Evolutionary conservation across 148 eudicot genomes (phyloP).

Genomic region (Vaccinium vitisidaea): DNA sequence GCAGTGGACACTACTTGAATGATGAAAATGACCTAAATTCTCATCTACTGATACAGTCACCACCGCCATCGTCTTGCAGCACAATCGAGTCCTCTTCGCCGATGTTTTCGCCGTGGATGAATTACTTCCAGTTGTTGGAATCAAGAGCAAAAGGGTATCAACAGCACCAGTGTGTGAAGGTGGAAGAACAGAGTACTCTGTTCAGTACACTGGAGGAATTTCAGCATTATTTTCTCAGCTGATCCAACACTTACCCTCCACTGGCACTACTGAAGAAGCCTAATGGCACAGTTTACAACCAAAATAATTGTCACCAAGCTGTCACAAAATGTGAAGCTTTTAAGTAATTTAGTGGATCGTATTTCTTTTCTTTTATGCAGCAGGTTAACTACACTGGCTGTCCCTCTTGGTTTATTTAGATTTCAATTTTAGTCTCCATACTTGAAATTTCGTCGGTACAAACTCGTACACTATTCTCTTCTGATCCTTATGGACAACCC

Average conservation of each 20-base stretch:
- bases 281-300: background rate
- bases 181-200: constrained; percentile 19
- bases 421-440: background rate
- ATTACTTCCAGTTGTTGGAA: constrained; percentile 12
- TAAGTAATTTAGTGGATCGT: background rate
- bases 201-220: constrained; percentile 27
- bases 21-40: constrained; percentile 6
- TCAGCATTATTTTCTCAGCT: constrained; percentile 21
- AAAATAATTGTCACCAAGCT: background rate
- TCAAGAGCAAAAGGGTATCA: constrained; percentile 20
- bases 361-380: background rate
- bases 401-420: background rate
- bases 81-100: background rate
- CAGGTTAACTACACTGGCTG: background rate
- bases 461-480: background rate
- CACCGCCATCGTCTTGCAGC: background rate
- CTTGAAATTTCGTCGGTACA: background rate
- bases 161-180: constrained; percentile 3
- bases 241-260: constrained; percentile 25
- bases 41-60: background rate
- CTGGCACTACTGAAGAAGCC: constrained; percentile 10
- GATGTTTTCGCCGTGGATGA: constrained; percentile 11
- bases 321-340: background rate
- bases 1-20: constrained; percentile 18
- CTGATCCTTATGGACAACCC: too few species aligned